Base-by-base conservation (phyloP, 2,329 filamentous ascomycete species). In the Diaporthe vaccinii region DNA sequence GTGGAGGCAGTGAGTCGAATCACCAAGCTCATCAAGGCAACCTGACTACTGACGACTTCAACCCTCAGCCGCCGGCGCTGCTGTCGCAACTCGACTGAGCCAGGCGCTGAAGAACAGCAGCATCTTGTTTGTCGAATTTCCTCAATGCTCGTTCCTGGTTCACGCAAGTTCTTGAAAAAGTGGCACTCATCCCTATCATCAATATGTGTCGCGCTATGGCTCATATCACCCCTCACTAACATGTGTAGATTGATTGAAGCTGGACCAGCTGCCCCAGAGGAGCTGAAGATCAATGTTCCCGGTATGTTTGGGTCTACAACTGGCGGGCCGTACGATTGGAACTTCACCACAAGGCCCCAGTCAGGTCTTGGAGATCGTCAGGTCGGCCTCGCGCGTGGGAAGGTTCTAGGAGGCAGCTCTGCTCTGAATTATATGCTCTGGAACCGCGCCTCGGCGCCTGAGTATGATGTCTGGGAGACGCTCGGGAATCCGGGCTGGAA, bases 321-420 rank as follows among this genome's bases (percentile, higher is more conserved):
- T 28, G 78, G 76, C 20, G 78, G 75, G 14, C 74, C 74, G 3
- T 82, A 80, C 51, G 86, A 88, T 76, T 88, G 86, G 86, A 76
- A 82, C 22, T 84, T 86, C 75, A 78, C 82, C 76, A 86, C 86
- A 5, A 78, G 78, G 5, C 81, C 84, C 4, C 86, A 87, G 77
- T 70, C 77, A 28, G 82, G 82, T 0, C 79, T 87, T 3, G 81
- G 77, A 2, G 84, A 87, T 1, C 84, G 88, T 57, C 80, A 68
- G 31, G 77, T 88, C n/a, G 77, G 82, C 12, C 87, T 84, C 83
- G 82, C 85, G 1, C 80, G 86, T 20, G 82, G 59, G 2, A 73
- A 75, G 22, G 51, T 73, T 12, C 58, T 75, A 14, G 74, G 74
- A 20, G 70, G 74, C 28, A 68, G 34, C 74, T 73, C 70, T 9